Evolutionary conservation across 2,329 filamentous ascomycete genomes (phyloP).

Genomic region (Shiraia sp.): DNA sequence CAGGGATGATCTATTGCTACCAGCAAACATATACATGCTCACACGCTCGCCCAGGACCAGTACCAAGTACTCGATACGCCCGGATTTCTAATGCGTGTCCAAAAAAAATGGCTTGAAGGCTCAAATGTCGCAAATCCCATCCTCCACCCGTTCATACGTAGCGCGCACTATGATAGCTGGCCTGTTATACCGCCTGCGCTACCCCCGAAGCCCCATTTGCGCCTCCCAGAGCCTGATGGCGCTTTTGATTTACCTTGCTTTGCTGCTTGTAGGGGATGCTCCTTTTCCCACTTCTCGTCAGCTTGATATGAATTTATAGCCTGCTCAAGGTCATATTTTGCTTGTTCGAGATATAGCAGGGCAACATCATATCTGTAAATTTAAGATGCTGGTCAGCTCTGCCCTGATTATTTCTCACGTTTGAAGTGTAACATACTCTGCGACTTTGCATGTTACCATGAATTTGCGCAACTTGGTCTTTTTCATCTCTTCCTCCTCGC

Average conservation of each 20-base stretch:
- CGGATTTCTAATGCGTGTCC: too few species aligned
- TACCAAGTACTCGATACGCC: too few species aligned
- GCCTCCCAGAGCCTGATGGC: conserved; percentile 25
- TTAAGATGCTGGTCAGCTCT: conserved; percentile 44
- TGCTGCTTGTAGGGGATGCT: conserved; percentile 61
- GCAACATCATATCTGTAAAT: conserved; percentile 67
- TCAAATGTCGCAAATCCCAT: too few species aligned
- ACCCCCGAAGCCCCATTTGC: conserved; percentile 42
- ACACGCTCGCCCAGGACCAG: too few species aligned
- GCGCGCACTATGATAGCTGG: conserved; percentile 32
- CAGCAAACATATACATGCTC: too few species aligned
- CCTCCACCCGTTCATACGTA: background rate
- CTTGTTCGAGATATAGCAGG: conserved; percentile 72
- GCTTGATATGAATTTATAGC: conserved; percentile 68
- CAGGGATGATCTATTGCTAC: background rate
- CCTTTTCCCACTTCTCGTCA: conserved; percentile 76
- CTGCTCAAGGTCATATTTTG: conserved; percentile 65
- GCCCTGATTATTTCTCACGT: background rate
- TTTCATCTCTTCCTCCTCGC: conserved; percentile 72
- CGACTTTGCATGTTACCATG: conserved; percentile 78
- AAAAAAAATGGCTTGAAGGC: too few species aligned
- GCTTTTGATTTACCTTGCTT: conserved; percentile 50
- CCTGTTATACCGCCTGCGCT: conserved; percentile 44
- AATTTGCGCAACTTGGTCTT: conserved; percentile 74
- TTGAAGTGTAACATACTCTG: conserved; percentile 62